A percentile compares a stretch with the other conserved stretches of the same genome.
These are phyloP conservation scores for Rhodotorula mucilaginosa DNA, from an alignment of 1,284 basidiomycete genomes.

Conservation along the genomic window DNA sequence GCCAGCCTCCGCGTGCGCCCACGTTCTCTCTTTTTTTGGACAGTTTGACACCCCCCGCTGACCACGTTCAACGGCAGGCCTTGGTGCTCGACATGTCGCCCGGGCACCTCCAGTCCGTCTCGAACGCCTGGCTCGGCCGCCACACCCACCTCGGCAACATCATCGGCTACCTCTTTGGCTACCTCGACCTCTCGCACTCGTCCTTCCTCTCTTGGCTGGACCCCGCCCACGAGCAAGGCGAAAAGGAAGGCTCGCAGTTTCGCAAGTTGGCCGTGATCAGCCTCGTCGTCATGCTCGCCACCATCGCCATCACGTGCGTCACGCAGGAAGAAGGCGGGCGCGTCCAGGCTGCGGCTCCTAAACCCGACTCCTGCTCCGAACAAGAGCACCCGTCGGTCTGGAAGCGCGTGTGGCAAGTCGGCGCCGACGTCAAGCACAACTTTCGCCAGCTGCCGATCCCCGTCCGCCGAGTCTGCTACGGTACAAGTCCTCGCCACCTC, in stretches of 20 bases:
- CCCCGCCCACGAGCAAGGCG: no score
- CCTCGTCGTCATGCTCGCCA: conserved; percentile 71
- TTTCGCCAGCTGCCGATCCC: conserved; percentile 66
- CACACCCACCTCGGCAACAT: conserved; percentile 96
- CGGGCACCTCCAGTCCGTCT: conserved; percentile 77
- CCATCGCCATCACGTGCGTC: conserved; percentile 82
- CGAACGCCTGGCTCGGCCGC: conserved; percentile 97
- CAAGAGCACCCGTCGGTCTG: neutral
- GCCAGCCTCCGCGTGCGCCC: conserved; percentile 31
- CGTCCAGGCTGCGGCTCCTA: neutral
- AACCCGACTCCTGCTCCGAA: neutral
- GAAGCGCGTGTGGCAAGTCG: neutral
- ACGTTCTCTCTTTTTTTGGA: no score
- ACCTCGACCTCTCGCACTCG: conserved; percentile 66
- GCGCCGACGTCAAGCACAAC: conserved; percentile 65
- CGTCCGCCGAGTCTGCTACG: conserved; percentile 83
- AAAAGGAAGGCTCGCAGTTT: conserved; percentile 72
- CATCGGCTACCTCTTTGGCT: conserved; percentile 74
- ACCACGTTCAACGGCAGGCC: conserved; percentile 17
- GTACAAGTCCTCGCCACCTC: conserved; percentile 43
- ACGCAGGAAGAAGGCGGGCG: conserved; percentile 63
- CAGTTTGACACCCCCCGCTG: no score
- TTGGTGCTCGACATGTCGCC: conserved; percentile 86
- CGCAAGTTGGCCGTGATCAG: conserved; percentile 89
- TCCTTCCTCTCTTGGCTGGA: conserved; percentile 64